Percentiles rank a stretch among this genome's conserved stretches.
phyloP scores from a whole-genome alignment of 2,329 filamentous ascomycete genomes.

The Colletotrichum salicis region DNA sequence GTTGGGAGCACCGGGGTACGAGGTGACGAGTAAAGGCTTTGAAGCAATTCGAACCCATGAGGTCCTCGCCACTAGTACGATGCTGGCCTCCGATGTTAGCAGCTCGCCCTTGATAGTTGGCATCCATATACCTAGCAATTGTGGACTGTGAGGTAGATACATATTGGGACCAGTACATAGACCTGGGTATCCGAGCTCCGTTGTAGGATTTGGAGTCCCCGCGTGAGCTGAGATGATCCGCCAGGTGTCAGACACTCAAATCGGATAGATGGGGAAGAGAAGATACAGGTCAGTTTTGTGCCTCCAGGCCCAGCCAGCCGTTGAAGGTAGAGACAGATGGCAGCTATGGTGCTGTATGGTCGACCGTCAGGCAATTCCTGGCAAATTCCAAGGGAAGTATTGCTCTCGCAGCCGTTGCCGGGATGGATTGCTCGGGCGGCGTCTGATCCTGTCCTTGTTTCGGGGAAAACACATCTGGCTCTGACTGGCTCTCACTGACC shows the following conservation, averaged over 20 bases:
- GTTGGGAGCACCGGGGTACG: not conserved
- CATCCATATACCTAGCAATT: not conserved
- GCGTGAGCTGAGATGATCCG: not conserved
- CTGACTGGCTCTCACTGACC: not conserved
- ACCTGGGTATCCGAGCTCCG: not conserved
- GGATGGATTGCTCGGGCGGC: not conserved
- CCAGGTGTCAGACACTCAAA: not conserved
- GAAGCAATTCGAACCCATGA: too few relatives aligned
- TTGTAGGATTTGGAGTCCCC: not conserved
- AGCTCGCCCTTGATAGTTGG: not conserved
- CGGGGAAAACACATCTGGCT: conserved; percentile 7
- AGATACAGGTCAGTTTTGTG: not conserved
- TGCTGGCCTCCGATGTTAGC: too few relatives aligned
- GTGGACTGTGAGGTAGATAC: not conserved
- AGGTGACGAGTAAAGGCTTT: not conserved
- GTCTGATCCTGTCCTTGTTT: conserved; percentile 10
- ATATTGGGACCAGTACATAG: not conserved
- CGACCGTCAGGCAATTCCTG: not conserved
- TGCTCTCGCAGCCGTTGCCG: not conserved
- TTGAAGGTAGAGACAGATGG: not conserved
- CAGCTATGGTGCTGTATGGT: not conserved
- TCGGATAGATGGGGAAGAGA: not conserved
- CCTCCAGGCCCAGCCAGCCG: not conserved
- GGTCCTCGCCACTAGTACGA: too few relatives aligned
- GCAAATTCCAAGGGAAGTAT: not conserved